Conservation (phyloP, 1,284 basidiomycete species). For the Spongiforma sp. region DNA sequence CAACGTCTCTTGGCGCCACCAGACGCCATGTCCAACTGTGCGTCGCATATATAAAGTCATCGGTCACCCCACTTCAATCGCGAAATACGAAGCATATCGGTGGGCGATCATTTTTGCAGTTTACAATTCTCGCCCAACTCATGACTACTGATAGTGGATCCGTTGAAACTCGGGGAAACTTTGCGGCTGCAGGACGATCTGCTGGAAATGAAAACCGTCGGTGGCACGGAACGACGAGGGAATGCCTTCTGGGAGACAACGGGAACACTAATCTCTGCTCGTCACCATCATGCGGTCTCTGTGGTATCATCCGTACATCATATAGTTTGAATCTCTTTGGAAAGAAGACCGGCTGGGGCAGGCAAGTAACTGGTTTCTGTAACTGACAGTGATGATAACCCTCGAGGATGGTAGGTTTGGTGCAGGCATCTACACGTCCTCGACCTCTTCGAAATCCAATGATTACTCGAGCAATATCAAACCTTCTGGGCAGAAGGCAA, state of each 20-base stretch:
- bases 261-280: conserved; percentile 58
- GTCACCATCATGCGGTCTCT: conserved; percentile 59
- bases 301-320: conserved; percentile 62
- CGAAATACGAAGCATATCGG: conserved; percentile 63
- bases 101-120: conserved; percentile 32
- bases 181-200: conserved; percentile 52
- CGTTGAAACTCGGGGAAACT: conserved; percentile 63
- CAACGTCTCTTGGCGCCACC: conserved; percentile 69
- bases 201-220: conserved; percentile 61
- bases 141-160: conserved; percentile 39
- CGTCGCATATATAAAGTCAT: conserved; percentile 65
- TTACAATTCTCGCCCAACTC: not conserved
- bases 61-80: conserved; percentile 47
- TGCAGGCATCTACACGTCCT: conserved; percentile 46
- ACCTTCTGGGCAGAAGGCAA: conserved; percentile 58
- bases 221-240: conserved; percentile 49
- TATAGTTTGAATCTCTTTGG: conserved; percentile 64
- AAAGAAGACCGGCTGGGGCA: conserved; percentile 70
- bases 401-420: conserved; percentile 51
- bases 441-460: conserved; percentile 65
- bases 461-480: conserved; percentile 64
- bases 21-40: conserved; percentile 57
- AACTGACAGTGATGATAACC: conserved; percentile 6
- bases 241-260: conserved; percentile 65
- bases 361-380: conserved; percentile 39